These are phyloP conservation scores for Comarum palustre DNA, from an alignment of 306 rosid genomes.

Conservation along the genomic window DNA sequence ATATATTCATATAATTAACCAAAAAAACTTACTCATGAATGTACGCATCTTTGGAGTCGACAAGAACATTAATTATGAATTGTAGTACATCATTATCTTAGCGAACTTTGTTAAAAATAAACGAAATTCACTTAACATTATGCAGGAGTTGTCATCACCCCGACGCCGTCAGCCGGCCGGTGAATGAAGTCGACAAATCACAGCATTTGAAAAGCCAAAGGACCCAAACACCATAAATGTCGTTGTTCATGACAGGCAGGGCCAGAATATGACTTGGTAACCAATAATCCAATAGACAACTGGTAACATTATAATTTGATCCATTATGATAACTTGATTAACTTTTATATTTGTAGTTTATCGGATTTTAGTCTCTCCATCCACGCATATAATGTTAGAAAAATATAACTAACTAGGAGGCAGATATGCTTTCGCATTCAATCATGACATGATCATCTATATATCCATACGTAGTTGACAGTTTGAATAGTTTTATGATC, in stretches of 20 bases:
- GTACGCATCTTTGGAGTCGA: background rate
- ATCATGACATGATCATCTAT: background rate
- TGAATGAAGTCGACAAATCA: background rate
- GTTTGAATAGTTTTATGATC: background rate
- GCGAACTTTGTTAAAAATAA: background rate
- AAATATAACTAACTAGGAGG: background rate
- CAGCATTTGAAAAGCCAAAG: background rate
- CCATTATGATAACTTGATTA: background rate
- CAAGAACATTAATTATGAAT: background rate
- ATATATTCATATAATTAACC: too few relatives aligned
- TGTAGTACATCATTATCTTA: background rate
- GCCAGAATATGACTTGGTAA: constrained; percentile 2
- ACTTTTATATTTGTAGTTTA: background rate
- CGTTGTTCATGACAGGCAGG: background rate
- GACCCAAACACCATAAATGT: background rate
- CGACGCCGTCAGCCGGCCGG: background rate
- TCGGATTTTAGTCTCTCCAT: background rate
- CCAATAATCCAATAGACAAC: background rate
- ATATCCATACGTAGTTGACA: background rate
- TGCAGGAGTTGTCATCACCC: background rate
- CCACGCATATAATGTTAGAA: background rate
- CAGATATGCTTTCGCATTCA: background rate
- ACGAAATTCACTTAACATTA: background rate
- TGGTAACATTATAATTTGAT: background rate
- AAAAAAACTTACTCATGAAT: too few relatives aligned